A percentile compares a stretch with the other conserved stretches of the same genome.
These are phyloP conservation scores for Papilionanthe hybrid DNA, from an alignment of 116 monocot species.

Conservation along the genomic window DNA sequence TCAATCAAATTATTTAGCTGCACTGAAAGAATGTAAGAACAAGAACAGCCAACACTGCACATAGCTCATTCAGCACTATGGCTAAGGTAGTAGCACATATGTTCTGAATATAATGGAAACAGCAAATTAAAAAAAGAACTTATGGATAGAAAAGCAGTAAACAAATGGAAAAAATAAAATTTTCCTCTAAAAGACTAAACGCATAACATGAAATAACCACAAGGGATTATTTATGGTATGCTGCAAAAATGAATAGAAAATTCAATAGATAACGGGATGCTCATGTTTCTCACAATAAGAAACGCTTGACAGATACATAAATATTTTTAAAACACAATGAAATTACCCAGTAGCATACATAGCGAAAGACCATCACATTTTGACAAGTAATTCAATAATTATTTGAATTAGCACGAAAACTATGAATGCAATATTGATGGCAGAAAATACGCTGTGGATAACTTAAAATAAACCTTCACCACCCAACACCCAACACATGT, in stretches of 20 bases:
- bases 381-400: background rate
- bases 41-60: background rate
- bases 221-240: background rate
- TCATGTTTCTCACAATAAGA: background rate
- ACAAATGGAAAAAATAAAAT: background rate
- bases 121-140: background rate
- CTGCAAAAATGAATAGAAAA: background rate
- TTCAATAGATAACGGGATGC: background rate
- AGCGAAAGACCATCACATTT: background rate
- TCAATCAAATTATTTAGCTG: background rate
- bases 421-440: background rate
- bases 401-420: background rate
- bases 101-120: background rate
- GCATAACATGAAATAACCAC: background rate
- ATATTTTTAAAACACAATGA: too few species aligned
- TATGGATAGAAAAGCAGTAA: background rate
- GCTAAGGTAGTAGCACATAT: background rate
- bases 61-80: background rate
- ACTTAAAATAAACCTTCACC: too few species aligned
- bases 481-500: too few species aligned
- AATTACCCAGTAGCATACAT: background rate
- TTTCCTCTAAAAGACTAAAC: background rate
- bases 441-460: too few species aligned
- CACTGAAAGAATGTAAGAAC: background rate
- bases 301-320: too few species aligned